phyloP scores from a whole-genome alignment of 495 filamentous ascomycete genomes.

The Oleoguttula mirabilis region DNA sequence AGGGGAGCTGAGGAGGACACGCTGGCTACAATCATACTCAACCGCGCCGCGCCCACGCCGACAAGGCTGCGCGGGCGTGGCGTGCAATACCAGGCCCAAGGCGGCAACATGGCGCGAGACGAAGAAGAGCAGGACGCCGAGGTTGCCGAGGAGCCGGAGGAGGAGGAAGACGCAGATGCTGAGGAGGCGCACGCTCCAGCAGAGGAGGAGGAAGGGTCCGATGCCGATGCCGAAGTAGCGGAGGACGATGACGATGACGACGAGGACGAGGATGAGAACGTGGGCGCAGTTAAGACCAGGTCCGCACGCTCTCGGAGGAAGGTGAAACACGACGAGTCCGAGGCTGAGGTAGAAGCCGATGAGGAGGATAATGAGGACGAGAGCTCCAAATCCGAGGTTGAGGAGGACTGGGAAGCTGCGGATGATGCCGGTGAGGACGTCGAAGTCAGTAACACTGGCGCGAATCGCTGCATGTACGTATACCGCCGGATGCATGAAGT shows the following conservation, averaged over 20 bases:
- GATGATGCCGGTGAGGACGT: conserved; percentile 54
- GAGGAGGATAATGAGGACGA: conserved; percentile 38
- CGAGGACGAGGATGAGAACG: conserved; percentile 44
- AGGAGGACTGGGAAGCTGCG: conserved; percentile 53
- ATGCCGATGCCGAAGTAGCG: conserved; percentile 31
- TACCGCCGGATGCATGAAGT: neutral
- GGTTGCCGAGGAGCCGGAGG: conserved; percentile 15
- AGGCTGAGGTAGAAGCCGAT: conserved; percentile 29
- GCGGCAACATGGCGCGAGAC: conserved; percentile 8
- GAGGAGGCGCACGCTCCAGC: conserved; percentile 34
- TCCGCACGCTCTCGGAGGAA: conserved; percentile 19
- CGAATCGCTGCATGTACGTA: conserved; percentile 56
- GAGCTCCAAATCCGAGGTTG: conserved; percentile 58
- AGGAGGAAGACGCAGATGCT: conserved; percentile 25
- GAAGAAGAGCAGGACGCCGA: conserved; percentile 15
- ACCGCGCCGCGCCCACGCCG: conserved; percentile 18
- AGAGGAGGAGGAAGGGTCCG: conserved; percentile 36
- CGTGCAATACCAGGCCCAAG: conserved; percentile 11
- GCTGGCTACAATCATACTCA: conserved; percentile 20
- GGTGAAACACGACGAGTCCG: conserved; percentile 31
- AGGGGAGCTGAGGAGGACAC: conserved; percentile 1
- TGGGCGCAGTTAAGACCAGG: conserved; percentile 60
- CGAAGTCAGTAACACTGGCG: conserved; percentile 51
- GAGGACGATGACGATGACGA: conserved; percentile 32
- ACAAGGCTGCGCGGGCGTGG: conserved; percentile 20